Evolutionary conservation across 2,329 filamentous ascomycete species (phyloP).

Genomic region (Colletotrichum somersetense): DNA sequence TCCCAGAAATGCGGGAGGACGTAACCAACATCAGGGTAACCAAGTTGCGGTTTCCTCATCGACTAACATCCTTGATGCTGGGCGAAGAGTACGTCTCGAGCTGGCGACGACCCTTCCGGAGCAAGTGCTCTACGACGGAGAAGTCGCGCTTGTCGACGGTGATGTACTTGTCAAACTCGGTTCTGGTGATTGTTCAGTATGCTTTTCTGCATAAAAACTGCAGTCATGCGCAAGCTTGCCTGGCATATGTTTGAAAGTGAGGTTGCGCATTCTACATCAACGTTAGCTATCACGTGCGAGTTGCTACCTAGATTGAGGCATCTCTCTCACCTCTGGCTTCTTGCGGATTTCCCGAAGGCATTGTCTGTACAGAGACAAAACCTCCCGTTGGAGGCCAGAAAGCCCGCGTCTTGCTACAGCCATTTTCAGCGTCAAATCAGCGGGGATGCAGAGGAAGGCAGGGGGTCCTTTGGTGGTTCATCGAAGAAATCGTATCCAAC

Average conservation of each 20-base stretch:
- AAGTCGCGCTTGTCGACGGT: constrained; percentile 86
- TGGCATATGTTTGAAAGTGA: constrained; percentile 74
- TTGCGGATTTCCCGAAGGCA: constrained; percentile 85
- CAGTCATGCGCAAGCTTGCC: constrained; percentile 58
- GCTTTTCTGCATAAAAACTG: not conserved
- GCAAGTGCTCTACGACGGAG: constrained; percentile 83
- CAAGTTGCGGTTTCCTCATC: constrained; percentile 42
- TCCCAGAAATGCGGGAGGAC: not conserved
- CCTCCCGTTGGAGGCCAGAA: constrained; percentile 92
- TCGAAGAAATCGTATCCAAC: not conserved
- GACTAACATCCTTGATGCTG: constrained; percentile 81
- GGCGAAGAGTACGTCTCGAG: constrained; percentile 85
- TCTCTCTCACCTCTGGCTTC: constrained; percentile 76
- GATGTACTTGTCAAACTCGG: constrained; percentile 81
- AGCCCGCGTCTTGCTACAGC: constrained; percentile 56
- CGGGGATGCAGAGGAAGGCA: constrained; percentile 7
- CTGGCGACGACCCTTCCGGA: constrained; percentile 85
- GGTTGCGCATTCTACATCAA: constrained; percentile 63
- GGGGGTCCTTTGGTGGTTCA: constrained; percentile 1
- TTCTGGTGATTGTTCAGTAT: constrained; percentile 56
- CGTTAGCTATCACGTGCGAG: constrained; percentile 23
- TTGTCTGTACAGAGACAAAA: constrained; percentile 85
- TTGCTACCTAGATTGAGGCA: not conserved
- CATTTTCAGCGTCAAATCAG: constrained; percentile 24
- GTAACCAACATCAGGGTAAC: not conserved